These are phyloP conservation scores for Themeda triandra DNA, from an alignment of 176 grass and related monocot species.

Conservation along the genomic window DNA sequence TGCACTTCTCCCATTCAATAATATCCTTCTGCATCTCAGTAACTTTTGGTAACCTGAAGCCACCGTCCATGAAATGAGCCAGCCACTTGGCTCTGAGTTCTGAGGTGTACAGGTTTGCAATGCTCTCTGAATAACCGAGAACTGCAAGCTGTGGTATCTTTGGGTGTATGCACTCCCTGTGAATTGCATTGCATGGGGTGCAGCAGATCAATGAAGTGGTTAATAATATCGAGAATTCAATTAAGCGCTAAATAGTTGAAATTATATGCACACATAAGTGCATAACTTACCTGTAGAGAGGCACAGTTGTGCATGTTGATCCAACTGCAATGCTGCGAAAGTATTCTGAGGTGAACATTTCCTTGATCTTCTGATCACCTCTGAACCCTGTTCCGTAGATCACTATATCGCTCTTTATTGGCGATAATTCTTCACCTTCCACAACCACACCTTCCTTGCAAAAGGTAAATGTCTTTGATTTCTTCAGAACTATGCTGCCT, in stretches of 20 bases:
- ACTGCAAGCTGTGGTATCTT: constrained; percentile 53
- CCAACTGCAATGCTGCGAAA: constrained; percentile 40
- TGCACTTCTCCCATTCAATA: constrained; percentile 55
- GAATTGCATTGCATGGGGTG: background rate
- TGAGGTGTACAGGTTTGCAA: constrained; percentile 58
- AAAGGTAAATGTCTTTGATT: constrained; percentile 48
- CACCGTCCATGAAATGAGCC: constrained; percentile 42
- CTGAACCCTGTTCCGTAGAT: constrained; percentile 54
- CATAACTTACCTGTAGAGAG: constrained; percentile 42
- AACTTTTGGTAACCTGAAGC: constrained; percentile 49
- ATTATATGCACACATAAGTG: background rate
- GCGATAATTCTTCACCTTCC: constrained; percentile 33
- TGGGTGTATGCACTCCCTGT: constrained; percentile 65
- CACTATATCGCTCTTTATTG: constrained; percentile 42
- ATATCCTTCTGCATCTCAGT: constrained; percentile 48
- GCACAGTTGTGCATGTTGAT: constrained; percentile 31
- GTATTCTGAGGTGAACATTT: constrained; percentile 53
- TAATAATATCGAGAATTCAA: background rate
- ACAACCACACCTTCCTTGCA: constrained; percentile 49
- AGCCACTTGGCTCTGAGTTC: constrained; percentile 57
- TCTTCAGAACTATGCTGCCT: constrained; percentile 61
- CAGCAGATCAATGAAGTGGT: background rate
- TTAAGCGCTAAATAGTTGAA: background rate
- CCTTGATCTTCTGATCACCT: constrained; percentile 56
- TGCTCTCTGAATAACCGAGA: constrained; percentile 61